Conservation (phyloP, 768 basidiomycete species). For the Russula foetens region DNA sequence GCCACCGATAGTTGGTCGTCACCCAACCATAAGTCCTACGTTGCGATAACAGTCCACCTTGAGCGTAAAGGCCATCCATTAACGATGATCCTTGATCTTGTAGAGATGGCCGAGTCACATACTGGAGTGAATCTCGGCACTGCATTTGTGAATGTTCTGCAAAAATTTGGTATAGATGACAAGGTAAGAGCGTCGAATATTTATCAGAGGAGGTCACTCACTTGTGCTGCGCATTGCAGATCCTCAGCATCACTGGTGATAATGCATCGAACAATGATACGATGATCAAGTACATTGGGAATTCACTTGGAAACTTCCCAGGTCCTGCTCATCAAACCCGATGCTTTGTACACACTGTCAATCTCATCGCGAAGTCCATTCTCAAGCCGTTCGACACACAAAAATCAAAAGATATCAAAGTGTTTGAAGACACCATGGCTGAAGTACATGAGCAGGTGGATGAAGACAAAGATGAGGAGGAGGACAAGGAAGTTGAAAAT, state of each 20-base stretch:
- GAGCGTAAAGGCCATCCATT: neutral
- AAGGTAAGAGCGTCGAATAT: no score
- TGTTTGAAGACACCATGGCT: neutral
- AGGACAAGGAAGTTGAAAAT: neutral
- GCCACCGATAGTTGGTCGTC: neutral
- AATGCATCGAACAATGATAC: slow-evolving; percentile 31
- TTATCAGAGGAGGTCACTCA: neutral
- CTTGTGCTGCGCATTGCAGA: slow-evolving; percentile 4
- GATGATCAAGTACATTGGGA: slow-evolving; percentile 27
- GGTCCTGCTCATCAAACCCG: slow-evolving; percentile 23
- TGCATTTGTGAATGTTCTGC: neutral
- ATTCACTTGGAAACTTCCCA: slow-evolving; percentile 21
- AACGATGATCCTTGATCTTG: neutral
- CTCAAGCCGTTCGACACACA: slow-evolving; percentile 29
- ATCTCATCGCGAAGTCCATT: slow-evolving; percentile 30
- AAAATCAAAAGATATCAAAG: slow-evolving; percentile 3
- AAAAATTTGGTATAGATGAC: slow-evolving; percentile 19
- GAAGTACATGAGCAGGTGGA: no score
- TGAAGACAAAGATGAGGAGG: neutral
- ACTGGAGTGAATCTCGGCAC: neutral
- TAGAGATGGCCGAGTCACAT: neutral
- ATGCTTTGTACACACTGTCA: slow-evolving; percentile 36
- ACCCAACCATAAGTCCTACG: neutral
- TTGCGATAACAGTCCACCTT: neutral
- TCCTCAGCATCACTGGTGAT: slow-evolving; percentile 31